These are phyloP conservation scores for Gelatoporia subvermispora DNA, from an alignment of 768 basidiomycete species.

Conservation along the genomic window DNA sequence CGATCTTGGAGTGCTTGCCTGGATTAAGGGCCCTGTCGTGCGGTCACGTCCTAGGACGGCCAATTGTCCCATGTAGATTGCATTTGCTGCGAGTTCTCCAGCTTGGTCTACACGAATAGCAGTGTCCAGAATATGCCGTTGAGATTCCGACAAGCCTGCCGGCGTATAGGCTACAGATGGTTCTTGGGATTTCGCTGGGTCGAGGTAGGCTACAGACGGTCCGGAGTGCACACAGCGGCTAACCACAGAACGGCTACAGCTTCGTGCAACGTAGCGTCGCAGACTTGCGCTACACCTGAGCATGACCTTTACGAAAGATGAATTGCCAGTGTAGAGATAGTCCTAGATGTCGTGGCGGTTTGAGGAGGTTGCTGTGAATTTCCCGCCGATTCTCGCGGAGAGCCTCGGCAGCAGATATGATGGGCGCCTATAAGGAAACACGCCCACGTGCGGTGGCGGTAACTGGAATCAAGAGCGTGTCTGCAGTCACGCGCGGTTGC, in stretches of 20 bases:
- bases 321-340: too few relatives aligned
- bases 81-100: conserved; percentile 93
- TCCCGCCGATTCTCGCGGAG: too few relatives aligned
- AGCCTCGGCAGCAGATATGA: neutral
- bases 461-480: neutral
- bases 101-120: conserved; percentile 92
- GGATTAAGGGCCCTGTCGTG: conserved; percentile 59
- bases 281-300: neutral
- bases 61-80: conserved; percentile 88
- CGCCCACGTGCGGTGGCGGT: neutral
- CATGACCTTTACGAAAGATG: neutral
- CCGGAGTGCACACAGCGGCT: too few relatives aligned
- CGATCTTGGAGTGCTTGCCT: conserved; percentile 41
- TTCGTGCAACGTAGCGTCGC: neutral
- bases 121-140: conserved; percentile 49
- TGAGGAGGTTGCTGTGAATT: too few relatives aligned
- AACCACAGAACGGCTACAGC: neutral
- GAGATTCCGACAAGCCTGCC: conserved; percentile 38
- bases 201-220: conserved; percentile 48
- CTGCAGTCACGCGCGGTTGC: neutral
- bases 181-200: conserved; percentile 29
- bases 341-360: neutral
- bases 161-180: conserved; percentile 54
- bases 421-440: too few relatives aligned
- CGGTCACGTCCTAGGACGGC: conserved; percentile 62